These are phyloP conservation scores for Dichotomocladium elegans DNA, from an alignment of 371 early-diverging fungal species.

Conservation along the genomic window DNA sequence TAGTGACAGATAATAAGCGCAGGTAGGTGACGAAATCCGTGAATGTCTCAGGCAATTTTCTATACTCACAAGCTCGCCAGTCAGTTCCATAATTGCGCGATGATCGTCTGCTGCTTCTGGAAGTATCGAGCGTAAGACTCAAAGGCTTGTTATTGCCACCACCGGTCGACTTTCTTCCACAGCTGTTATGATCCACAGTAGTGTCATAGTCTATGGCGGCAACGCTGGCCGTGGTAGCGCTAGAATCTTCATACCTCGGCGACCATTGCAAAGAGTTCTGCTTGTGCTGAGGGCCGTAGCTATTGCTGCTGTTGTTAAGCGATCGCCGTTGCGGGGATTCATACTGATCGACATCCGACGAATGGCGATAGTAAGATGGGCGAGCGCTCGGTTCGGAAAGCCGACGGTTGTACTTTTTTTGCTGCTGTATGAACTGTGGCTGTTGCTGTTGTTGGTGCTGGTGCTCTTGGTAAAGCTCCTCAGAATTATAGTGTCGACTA, in stretches of 20 bases:
- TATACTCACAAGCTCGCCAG: conserved; percentile 26
- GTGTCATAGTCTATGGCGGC: neutral
- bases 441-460: conserved; percentile 4
- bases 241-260: neutral
- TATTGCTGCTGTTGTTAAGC: conserved; percentile 2
- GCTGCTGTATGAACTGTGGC: neutral
- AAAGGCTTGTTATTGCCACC: neutral
- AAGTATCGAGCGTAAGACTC: conserved; percentile 5
- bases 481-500: neutral
- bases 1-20: too few species aligned
- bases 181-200: neutral
- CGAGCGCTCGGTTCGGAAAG: conserved; percentile 39
- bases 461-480: neutral
- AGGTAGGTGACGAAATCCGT: too few species aligned
- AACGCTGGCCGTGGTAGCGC: neutral
- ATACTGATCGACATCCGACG: conserved; percentile 9
- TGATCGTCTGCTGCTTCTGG: conserved; percentile 8
- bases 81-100: conserved; percentile 15
- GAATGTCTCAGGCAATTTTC: too few species aligned
- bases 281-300: conserved; percentile 7
- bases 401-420: conserved; percentile 26
- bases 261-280: conserved; percentile 20
- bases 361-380: conserved; percentile 13
- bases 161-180: neutral
- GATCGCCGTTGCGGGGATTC: conserved; percentile 11